These are phyloP conservation scores for Leccinellum luteum DNA, from an alignment of 768 basidiomycete genomes.

Conservation along the genomic window DNA sequence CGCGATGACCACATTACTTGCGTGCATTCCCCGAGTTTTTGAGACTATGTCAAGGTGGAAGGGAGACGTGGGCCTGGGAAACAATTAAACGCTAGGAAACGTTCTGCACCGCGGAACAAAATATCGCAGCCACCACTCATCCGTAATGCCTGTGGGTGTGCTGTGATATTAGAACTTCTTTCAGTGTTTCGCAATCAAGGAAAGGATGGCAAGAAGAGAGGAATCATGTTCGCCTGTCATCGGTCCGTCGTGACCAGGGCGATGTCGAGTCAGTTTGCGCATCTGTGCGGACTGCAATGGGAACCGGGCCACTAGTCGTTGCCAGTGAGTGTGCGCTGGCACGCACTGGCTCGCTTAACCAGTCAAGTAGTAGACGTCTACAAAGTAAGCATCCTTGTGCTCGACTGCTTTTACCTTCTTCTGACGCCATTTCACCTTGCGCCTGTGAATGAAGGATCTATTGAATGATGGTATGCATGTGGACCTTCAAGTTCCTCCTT, in stretches of 20 bases:
- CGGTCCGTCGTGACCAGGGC: background rate
- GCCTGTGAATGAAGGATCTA: no score
- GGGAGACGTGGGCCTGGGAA: slow-evolving; percentile 56
- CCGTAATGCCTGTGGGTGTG: slow-evolving; percentile 64
- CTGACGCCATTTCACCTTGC: no score
- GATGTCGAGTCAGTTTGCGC: no score
- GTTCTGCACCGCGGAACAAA: slow-evolving; percentile 5
- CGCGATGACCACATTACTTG: slow-evolving; percentile 70
- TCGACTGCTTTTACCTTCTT: no score
- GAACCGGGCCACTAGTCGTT: no score
- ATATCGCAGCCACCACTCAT: slow-evolving; percentile 55
- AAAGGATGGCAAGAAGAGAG: slow-evolving; percentile 26
- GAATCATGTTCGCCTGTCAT: slow-evolving; percentile 6
- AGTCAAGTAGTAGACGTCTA: no score
- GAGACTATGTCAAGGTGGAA: slow-evolving; percentile 59
- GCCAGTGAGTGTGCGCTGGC: no score
- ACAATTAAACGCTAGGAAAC: slow-evolving; percentile 47
- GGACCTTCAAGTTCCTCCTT: no score
- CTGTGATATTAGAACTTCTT: slow-evolving; percentile 64
- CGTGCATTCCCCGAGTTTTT: slow-evolving; percentile 74
- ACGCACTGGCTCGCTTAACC: no score
- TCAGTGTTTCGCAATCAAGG: slow-evolving; percentile 69
- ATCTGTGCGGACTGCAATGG: no score
- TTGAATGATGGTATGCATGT: no score
- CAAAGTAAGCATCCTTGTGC: no score